phyloP scores from a whole-genome alignment of 495 filamentous ascomycete genomes.

The Penicillium crystallinum region DNA sequence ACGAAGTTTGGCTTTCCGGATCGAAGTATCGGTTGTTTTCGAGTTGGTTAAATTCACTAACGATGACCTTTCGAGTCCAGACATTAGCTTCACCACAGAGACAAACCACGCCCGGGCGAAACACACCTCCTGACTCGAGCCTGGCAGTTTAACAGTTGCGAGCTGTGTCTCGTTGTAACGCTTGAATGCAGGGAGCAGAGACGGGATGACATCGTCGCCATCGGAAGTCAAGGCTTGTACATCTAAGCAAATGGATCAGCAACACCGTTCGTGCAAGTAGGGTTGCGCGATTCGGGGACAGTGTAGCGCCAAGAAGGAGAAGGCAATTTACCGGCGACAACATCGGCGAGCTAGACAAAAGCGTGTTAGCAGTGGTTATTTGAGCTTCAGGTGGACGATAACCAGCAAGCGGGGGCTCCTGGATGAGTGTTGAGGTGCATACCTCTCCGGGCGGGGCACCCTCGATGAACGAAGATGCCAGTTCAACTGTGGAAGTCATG shows the following conservation, averaged over 20 bases:
- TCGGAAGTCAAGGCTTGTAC: constrained; percentile 80
- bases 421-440: constrained; percentile 25
- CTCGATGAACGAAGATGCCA: constrained; percentile 83
- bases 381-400: background rate
- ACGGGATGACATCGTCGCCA: constrained; percentile 58
- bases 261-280: constrained; percentile 4
- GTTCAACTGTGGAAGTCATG: constrained; percentile 50
- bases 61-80: constrained; percentile 56
- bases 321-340: constrained; percentile 67
- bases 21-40: constrained; percentile 83
- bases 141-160: constrained; percentile 79
- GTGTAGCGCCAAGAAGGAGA: background rate
- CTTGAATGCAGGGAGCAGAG: constrained; percentile 78
- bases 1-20: constrained; percentile 76
- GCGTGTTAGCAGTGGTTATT: constrained; percentile 2
- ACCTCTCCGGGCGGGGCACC: constrained; percentile 97
- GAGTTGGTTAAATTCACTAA: constrained; percentile 79
- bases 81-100: constrained; percentile 12
- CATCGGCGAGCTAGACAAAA: constrained; percentile 69
- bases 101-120: background rate
- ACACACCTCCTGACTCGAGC: constrained; percentile 66
- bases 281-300: constrained; percentile 4
- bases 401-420: background rate
- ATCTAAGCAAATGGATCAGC: constrained; percentile 49
- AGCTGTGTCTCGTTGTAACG: constrained; percentile 97